Evolutionary conservation across 345 rosid genomes (phyloP), one percentile per base, ranked within the genome.

Genomic region (Pistacia integerrima): DNA sequence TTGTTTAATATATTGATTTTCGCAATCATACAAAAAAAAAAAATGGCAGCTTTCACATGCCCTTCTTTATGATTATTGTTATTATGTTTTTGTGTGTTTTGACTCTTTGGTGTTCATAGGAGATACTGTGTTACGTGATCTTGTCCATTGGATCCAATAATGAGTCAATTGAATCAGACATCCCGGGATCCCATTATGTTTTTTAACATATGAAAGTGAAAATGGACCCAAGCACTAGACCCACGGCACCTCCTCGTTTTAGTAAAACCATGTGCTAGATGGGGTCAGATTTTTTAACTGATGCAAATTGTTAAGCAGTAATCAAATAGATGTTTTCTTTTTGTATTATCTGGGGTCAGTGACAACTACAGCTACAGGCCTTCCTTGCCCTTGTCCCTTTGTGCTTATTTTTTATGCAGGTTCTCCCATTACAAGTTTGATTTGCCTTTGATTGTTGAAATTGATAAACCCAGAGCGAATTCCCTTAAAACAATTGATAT

Each of bases 151-250:
- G 12, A 57, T 36, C 25, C 62, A n/a, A 14, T 70, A 57, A 56
- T 54, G 59, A 56, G 28, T 52, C 30, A 1, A 48, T 36, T 49
- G 58, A 49, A 49, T 48, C n/a, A 38, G 54, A 28, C 59, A 55
- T 74, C 78, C 76, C 65, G 72, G n/a, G 80, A 81, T 80, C 78
- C 82, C 69, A 73, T 84, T 70, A 4, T 20, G 8, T 22, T 22
- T 5, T 5, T 55, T 46, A 41, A 20, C 5, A 14, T 6, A 25
- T 14, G 6, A 14, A 48, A 48, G n/a, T 67, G 25, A 48, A 16
- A 11, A 11, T 22, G 38, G 71, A 67, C 67, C 67, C 67, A 16
- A 64, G 68, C 68, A 36, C 25, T 3, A 18, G 68, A 36, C 60
- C 72, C 17, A 30, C 3, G 11, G 44, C 7, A n/a, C 17, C 60